Evolutionary conservation across 179 eudicot genomes (phyloP), one percentile per base, ranked within the genome.

Genomic region (Beta corolliflora): DNA sequence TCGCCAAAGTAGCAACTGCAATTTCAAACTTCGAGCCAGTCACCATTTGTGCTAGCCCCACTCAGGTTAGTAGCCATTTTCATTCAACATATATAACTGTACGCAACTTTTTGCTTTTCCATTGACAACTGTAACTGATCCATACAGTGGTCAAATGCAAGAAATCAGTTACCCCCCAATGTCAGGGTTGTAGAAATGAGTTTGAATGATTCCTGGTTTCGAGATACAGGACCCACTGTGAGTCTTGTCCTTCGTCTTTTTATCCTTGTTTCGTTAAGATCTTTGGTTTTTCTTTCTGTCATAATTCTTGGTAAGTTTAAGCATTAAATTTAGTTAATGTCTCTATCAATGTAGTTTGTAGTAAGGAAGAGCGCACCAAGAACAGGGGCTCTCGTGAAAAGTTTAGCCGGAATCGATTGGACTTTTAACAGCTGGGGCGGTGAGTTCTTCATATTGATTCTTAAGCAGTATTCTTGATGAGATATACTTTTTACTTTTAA

Each of bases 181-280:
- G 81, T 96, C 56, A 89, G 97, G 88, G 98, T 94, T 81, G 85
- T 91, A 55, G 99, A 96, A 89, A 94, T 94, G 94, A 94, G 98
- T 87, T 87, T 89, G 93, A 91, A 94, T 74, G 99, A 96, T 82
- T 90, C 97, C 77, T 96, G 99, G 99, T 89, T 96, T 73, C 98
- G 99, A 63, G 99, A 96, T 84, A 71, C 89, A n/a, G 99, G 96
- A 71, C 99, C 99, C 65, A 96, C 98, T 78, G 99, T 95, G 83
- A 91, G 97, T 75, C 66, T 75, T 59, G 5, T 72, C 15, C 63
- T 82, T 58, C 16, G 14, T 50, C 53, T 78, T 19, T 65, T 66
- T 60, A 18, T 25, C 29, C 29, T 25, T 25, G 29, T 25, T 25
- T 25, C 29, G 29, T 25, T 25, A 25, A 25, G 29, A 25, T 25